Evolutionary conservation across 177 flowering plant genomes (phyloP).

Genomic region (Telopea speciosissima): DNA sequence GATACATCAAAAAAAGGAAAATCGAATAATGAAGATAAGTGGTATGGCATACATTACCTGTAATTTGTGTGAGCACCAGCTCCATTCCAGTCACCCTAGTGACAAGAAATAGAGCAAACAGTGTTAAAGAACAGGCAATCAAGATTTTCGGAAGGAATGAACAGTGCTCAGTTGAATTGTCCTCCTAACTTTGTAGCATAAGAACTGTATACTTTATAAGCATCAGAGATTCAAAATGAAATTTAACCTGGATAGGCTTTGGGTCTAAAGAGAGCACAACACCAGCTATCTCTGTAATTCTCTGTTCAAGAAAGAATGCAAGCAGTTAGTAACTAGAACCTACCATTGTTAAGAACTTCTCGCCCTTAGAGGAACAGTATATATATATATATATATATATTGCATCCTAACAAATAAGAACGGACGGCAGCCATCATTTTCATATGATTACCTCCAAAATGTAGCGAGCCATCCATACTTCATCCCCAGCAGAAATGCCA

Average conservation of each 20-base stretch:
- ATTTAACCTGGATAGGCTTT: constrained; percentile 59
- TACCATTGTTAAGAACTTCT: not conserved
- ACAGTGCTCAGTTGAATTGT: not conserved
- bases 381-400: not conserved
- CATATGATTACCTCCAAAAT: constrained; percentile 61
- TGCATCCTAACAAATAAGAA: not conserved
- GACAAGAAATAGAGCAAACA: not conserved
- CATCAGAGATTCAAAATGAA: not conserved
- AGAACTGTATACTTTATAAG: not conserved
- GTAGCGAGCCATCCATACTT: constrained; percentile 83
- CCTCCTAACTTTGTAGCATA: not conserved
- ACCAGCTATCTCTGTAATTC: constrained; percentile 86
- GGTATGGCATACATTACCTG: constrained; percentile 32
- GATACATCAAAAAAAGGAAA: not conserved
- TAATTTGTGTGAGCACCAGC: constrained; percentile 75
- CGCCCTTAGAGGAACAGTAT: not conserved
- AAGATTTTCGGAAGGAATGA: not conserved
- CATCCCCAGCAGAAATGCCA: constrained; percentile 82
- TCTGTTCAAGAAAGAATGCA: constrained; percentile 33
- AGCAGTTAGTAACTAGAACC: too few relatives aligned
- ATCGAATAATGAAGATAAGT: not conserved
- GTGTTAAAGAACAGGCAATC: not conserved
- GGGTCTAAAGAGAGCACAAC: constrained; percentile 79
- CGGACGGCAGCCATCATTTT: not conserved
- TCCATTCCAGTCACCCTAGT: constrained; percentile 73